Evolutionary conservation across 2,329 filamentous ascomycete genomes (phyloP).

Genomic region (Byssochlamys sp.): DNA sequence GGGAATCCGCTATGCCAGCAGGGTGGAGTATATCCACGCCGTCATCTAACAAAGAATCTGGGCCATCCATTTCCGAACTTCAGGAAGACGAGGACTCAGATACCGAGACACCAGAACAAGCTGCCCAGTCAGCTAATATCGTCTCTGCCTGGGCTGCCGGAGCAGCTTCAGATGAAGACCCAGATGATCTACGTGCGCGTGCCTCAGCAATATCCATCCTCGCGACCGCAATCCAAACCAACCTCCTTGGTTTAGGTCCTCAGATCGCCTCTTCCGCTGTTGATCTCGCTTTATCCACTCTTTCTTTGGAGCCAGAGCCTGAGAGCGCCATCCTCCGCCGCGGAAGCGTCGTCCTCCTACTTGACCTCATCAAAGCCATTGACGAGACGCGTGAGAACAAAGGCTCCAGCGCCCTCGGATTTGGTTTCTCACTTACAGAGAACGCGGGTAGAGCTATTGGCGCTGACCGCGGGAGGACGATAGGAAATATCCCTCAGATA

Average conservation of each 20-base stretch:
- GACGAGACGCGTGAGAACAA: constrained; percentile 25
- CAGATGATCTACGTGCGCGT: constrained; percentile 35
- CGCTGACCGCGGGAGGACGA: constrained; percentile 11
- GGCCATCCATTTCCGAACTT: neutral
- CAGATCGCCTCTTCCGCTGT: constrained; percentile 26
- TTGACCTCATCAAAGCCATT: constrained; percentile 32
- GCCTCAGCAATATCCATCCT: constrained; percentile 37
- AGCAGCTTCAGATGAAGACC: constrained; percentile 25
- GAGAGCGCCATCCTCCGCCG: constrained; percentile 35
- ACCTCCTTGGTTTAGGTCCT: constrained; percentile 29
- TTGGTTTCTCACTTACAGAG: constrained; percentile 30
- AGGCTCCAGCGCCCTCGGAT: constrained; percentile 22
- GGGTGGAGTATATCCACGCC: constrained; percentile 22
- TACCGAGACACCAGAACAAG: constrained; percentile 26
- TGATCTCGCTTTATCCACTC: constrained; percentile 30
- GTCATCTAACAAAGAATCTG: constrained; percentile 2
- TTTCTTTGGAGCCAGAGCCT: constrained; percentile 25
- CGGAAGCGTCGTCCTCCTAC: constrained; percentile 30
- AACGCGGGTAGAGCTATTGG: constrained; percentile 1
- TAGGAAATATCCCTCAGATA: constrained; percentile 32
- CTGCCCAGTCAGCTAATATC: constrained; percentile 25
- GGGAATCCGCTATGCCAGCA: constrained; percentile 15
- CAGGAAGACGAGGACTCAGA: constrained; percentile 24
- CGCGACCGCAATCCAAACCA: constrained; percentile 32
- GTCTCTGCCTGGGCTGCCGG: constrained; percentile 34